Base-by-base conservation (phyloP, 164 flowering plant species). In the Magnolia officinalis region DNA sequence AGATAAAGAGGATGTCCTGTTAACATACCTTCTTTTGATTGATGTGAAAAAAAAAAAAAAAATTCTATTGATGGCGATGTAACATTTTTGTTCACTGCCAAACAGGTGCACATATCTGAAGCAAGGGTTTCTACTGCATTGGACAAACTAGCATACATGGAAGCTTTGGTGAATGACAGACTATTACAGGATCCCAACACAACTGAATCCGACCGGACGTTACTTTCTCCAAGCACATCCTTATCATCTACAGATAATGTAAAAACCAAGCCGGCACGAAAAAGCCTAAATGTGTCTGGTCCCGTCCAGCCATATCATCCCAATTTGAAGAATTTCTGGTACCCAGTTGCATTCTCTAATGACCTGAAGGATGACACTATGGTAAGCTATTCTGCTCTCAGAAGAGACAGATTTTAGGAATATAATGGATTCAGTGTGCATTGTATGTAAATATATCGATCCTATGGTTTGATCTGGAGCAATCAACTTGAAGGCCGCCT, bases 141-240 rank as follows among this genome's bases (percentile, higher is more conserved):
- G 80, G 98, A 94, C 85, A 94, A 92, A 88, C 88, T 96, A 77
- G 99, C 97, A 77, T 88, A 90, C 87, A 91, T 96, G 97, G 99
- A 96, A 83, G 84, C 77, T 80, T 80, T 96, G 87, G 98, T 94
- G 68, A 90, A 89, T 82, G 98, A 94, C 85, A 90, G 85, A 80
- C 80, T 94, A 66, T 79, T 96, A 68, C 91, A 87, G 80, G 97
- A 90, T 23, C 84, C 84, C 78, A 82, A 50, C 70, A 74, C 90
- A 70, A 67, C 81, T 21, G 91, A 86, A 58, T 50, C 83, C 14
- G 86, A 84, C 6, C 65, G 75, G 50, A 65, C 83, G 55, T 76
- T 84, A 50, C 67, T 87, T 67, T 72, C 90, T 74, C 84, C 93
- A 23, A 87, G 88, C 76, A 85, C 90, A 77, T 87, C 95, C 16